Evolutionary conservation across 2,329 filamentous ascomycete genomes (phyloP), one percentile per base, ranked within the genome.

Genomic region (Colletotrichum scovillei): DNA sequence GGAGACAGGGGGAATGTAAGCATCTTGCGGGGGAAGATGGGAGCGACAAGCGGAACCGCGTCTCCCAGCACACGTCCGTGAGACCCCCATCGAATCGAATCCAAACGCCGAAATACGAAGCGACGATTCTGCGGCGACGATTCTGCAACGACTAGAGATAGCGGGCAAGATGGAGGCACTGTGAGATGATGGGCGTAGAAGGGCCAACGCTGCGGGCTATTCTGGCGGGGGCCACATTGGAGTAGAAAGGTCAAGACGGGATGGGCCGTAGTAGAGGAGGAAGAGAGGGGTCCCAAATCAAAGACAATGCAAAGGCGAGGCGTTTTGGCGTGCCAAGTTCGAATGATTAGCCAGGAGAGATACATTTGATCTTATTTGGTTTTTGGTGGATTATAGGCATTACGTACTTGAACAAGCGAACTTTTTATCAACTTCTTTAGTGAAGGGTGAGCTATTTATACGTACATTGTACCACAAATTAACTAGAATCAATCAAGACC

Each of bases 301-400:
- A 6, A 5, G 30, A 52, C 9, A 56, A 66, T 30, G 22, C 46
- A 35, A 38, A 35, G 62, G 42, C 71, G 49, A 63, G 71, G 71
- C 71, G 71, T 73, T 73, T 53, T 35, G 71, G 70, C 38, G 53
- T 70, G 60, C 62, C 28, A 55, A 55, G n/a, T 35, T 16, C 24
- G 52, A 16, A 28, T 24, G 32, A 2, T 38, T 38, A 49, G 42
- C 16, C 4, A 49, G 8, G 42, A 49, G 42, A 49, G 19, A 49
- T 19, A 42, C 6, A 7, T 19, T 42, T 42, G 11, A 42, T 42
- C 38, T 19, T 42, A 19, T 38, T 16, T 30, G 30, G 30, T 8
- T 8, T 9, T 30, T 30, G 8, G 30, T 30, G 9, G 8, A 30
- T 30, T 8, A 8, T 2, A 30, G 30, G 30, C 30, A 8, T 30